These are phyloP conservation scores for Cyberlindnera subsufficiens DNA, from an alignment of 805 yeast genomes.

Conservation along the genomic window DNA sequence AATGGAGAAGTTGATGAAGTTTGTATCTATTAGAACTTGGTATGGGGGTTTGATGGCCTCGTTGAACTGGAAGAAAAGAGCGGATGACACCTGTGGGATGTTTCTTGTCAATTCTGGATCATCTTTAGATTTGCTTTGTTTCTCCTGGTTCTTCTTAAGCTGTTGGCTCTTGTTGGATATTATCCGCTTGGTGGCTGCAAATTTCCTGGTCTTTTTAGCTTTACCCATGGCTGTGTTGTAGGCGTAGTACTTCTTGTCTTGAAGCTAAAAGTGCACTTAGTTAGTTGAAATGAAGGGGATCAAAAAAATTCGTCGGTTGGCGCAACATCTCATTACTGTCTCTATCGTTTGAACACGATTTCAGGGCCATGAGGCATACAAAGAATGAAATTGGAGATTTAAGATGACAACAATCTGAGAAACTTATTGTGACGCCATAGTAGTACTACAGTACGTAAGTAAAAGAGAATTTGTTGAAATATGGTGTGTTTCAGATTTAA, in stretches of 20 bases:
- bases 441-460: too few species aligned
- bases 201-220: conserved; percentile 94
- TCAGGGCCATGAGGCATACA: too few species aligned
- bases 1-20: conserved; percentile 92
- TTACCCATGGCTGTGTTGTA: conserved; percentile 64
- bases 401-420: too few species aligned
- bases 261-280: too few species aligned
- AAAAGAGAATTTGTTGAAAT: too few species aligned
- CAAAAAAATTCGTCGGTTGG: too few species aligned
- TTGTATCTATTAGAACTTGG: conserved; percentile 92
- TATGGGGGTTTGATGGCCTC: conserved; percentile 97
- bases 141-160: conserved; percentile 37
- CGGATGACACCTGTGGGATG: conserved; percentile 92
- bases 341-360: too few species aligned
- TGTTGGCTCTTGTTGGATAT: conserved; percentile 69
- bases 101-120: conserved; percentile 75
- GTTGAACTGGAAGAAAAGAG: conserved; percentile 90
- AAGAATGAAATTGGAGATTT: too few species aligned
- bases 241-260: conserved; percentile 5
- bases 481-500: too few species aligned
- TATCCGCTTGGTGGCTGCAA: conserved; percentile 85
- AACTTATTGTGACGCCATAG: too few species aligned
- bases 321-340: too few species aligned
- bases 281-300: too few species aligned
- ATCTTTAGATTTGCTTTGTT: conserved; percentile 35